phyloP scores from a whole-genome alignment of 83 land plant genomes.

The Picea abies region DNA sequence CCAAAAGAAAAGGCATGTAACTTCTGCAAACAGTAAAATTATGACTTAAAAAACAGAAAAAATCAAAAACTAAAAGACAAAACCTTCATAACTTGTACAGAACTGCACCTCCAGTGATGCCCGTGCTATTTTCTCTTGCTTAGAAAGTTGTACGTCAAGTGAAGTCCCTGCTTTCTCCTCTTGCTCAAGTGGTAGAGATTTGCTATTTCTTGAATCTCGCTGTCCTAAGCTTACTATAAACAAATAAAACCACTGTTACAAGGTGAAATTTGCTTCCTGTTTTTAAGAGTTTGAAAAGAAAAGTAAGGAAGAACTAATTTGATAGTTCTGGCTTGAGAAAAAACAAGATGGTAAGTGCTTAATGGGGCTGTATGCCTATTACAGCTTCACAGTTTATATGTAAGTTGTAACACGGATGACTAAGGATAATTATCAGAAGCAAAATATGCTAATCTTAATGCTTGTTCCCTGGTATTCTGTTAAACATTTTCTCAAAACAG shows the following conservation, averaged over 20 bases:
- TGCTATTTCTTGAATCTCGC: background rate
- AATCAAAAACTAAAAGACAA: background rate
- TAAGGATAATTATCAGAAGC: too few species aligned
- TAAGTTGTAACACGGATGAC: too few species aligned
- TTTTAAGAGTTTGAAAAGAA: too few species aligned
- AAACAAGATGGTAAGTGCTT: too few species aligned
- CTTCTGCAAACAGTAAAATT: background rate
- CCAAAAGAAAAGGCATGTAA: slow-evolving; percentile 15
- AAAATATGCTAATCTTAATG: background rate
- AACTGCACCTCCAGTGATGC: background rate
- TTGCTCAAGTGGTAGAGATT: background rate
- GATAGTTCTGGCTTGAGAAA: too few species aligned
- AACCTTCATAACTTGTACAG: background rate
- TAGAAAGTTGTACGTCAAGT: background rate
- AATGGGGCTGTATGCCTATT: too few species aligned
- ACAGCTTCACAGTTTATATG: too few species aligned
- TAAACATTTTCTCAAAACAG: background rate
- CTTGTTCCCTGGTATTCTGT: background rate
- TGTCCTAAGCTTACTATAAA: background rate
- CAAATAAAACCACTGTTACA: background rate
- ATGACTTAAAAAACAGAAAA: background rate
- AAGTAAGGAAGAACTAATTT: too few species aligned
- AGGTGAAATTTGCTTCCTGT: too few species aligned
- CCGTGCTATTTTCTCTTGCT: background rate
- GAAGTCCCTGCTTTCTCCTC: background rate